Evolutionary conservation across 1,284 basidiomycete species (phyloP).

Genomic region (Termitomyces sp.): DNA sequence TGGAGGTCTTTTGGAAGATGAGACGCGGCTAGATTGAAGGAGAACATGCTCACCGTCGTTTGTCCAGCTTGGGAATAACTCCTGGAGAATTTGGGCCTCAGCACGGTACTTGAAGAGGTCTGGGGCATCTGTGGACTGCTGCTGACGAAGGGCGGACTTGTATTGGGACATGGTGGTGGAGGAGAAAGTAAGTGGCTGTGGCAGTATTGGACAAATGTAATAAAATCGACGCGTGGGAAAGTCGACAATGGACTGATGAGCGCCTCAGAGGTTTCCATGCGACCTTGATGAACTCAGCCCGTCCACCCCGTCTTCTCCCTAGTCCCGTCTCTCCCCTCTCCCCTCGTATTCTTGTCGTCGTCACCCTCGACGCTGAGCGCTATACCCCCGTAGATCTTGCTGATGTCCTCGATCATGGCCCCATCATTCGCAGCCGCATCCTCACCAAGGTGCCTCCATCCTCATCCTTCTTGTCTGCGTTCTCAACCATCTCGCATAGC

Average conservation of each 20-base stretch:
- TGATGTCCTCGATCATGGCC: slow-evolving; percentile 15
- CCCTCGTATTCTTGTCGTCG: slow-evolving; percentile 14
- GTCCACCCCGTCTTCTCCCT: not conserved
- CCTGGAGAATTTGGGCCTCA: slow-evolving; percentile 62
- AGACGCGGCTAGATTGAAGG: slow-evolving; percentile 17
- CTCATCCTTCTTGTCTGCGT: not conserved
- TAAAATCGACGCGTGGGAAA: slow-evolving; percentile 23
- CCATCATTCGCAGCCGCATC: slow-evolving; percentile 16
- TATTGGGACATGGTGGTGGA: slow-evolving; percentile 45
- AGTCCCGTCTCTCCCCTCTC: slow-evolving; percentile 4
- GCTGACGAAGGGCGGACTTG: slow-evolving; percentile 44
- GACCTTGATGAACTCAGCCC: not conserved
- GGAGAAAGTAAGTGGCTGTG: slow-evolving; percentile 16
- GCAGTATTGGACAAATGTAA: slow-evolving; percentile 19
- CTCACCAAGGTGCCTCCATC: slow-evolving; percentile 13
- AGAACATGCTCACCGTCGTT: slow-evolving; percentile 53
- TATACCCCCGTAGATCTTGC: slow-evolving; percentile 18
- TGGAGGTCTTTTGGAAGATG: slow-evolving; percentile 56
- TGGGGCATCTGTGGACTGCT: slow-evolving; percentile 28
- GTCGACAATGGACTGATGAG: not conserved
- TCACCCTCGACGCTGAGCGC: slow-evolving; percentile 17
- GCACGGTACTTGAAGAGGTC: slow-evolving; percentile 41
- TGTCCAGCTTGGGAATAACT: slow-evolving; percentile 75
- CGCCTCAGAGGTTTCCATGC: not conserved
- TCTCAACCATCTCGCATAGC: slow-evolving; percentile 2